phyloP scores from a whole-genome alignment of 306 rosid genomes.

The Citrullus amarus region DNA sequence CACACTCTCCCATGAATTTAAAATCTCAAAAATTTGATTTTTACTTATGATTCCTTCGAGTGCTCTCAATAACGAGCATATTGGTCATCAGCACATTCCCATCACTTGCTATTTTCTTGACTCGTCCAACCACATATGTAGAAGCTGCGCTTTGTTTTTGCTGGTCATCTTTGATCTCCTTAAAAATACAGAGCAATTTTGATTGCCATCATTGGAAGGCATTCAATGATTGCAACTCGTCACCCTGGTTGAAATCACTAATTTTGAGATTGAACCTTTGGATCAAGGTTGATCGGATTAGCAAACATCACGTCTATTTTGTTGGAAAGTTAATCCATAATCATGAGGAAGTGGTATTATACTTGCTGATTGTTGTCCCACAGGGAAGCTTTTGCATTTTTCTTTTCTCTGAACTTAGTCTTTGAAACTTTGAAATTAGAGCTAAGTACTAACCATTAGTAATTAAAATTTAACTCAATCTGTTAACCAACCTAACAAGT shows the following conservation, averaged over 20 bases:
- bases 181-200: neutral
- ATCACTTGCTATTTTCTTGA: neutral
- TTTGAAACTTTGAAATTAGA: neutral
- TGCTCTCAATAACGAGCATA: neutral
- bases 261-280: neutral
- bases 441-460: too few species aligned
- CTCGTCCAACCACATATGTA: neutral
- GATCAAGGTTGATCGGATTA: neutral
- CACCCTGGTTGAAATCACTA: neutral
- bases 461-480: too few species aligned
- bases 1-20: neutral
- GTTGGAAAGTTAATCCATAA: neutral
- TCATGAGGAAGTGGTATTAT: neutral
- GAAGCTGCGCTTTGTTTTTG: neutral
- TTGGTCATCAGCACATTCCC: neutral
- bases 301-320: neutral
- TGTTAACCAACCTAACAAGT: neutral
- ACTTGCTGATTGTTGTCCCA: neutral
- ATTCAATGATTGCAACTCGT: neutral
- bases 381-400: neutral
- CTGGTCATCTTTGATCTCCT: neutral
- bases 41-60: neutral
- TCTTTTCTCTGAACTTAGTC: neutral
- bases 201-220: neutral
- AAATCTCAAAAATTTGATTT: neutral